Evolutionary conservation across 1,284 basidiomycete genomes (phyloP), one percentile per base, ranked within the genome.

Genomic region (Cystobasidiaceae sp.): DNA sequence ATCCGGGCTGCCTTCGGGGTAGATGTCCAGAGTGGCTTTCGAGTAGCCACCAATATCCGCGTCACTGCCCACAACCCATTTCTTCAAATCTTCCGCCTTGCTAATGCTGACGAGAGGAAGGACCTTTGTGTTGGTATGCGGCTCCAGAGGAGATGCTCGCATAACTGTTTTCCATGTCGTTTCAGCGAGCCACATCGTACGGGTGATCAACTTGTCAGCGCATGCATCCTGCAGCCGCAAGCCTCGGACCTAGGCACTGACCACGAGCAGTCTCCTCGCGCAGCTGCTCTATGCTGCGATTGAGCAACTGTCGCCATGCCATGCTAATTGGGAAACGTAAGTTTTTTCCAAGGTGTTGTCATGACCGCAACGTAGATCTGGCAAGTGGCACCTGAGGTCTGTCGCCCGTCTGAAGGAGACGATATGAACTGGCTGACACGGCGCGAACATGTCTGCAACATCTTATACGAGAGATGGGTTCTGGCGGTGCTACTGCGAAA

Each of bases 31-130:
- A 68, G 86, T 75, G 7, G 84, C 85, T 0, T 85, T 85, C 3
- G 89, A 90, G n/a, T 82, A 82, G 1, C 92, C 92, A 1, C 91
- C 91, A 55, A 92, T 85, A 76, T 93, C 91, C 2, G 81, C 81
- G 76, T 93, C 90, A 71, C 86, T 88, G 2, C 90, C 90, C 0
- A 82, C 84, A 0, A 85, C 87, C 68, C 85, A 85, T 28, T 82
- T 79, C n/a, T 80, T 70, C 41, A 89, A 71, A 67, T 87, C 83
- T 45, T 82, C 79, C 25, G 74, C 77, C 0, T 81, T 81, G 70
- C 86, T 84, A 75, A 89, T 83, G 9, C 80, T 80, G 72, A 52
- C 41, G 13, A 68, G 33, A 9, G 49, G 23, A 27, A 68, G 34
- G 7, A 34, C n/a, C 19, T 57, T 61, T 27, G 23, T 37, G 11